Evolutionary conservation across 139 green algal genomes (phyloP).

Genomic region (Gonium pectorale): DNA sequence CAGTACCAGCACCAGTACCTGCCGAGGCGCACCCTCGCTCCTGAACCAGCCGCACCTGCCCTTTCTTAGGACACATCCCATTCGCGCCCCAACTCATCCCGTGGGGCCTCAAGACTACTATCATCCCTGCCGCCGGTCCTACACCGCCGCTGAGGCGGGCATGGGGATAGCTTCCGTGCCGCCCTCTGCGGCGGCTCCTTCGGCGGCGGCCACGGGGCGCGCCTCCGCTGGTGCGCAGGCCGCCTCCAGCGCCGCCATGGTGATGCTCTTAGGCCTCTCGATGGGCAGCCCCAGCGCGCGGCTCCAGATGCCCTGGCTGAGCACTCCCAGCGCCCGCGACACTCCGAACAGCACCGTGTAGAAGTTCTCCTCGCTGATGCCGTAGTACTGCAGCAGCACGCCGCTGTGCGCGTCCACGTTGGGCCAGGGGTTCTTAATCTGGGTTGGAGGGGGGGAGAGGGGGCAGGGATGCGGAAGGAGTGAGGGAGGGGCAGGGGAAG

Average conservation of each 20-base stretch:
- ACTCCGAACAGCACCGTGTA: slow-evolving; percentile 99
- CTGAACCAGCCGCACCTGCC: no score
- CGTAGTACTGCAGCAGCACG: slow-evolving; percentile 97
- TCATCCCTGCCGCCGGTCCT: no score
- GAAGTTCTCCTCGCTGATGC: slow-evolving; percentile 93
- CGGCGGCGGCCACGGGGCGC: no score
- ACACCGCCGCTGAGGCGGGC: no score
- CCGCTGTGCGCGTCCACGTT: slow-evolving; percentile 98
- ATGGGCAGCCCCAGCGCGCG: slow-evolving; percentile 96
- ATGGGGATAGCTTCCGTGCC: no score
- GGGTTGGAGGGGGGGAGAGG: background rate
- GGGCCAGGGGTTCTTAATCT: slow-evolving; percentile 97
- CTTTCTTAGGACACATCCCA: no score
- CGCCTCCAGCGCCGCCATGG: slow-evolving; percentile 65
- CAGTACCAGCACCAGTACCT: no score
- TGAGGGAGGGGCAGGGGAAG: background rate
- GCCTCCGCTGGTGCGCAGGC: no score
- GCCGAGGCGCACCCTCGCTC: no score
- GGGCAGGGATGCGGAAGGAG: background rate
- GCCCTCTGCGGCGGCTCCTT: no score
- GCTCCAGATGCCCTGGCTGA: slow-evolving; percentile 91
- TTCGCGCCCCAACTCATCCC: no score
- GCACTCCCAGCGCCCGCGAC: slow-evolving; percentile 90
- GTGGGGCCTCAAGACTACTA: no score
- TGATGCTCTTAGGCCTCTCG: slow-evolving; percentile 96